These are phyloP conservation scores for Pseudocohnilembus persalinus DNA, from an alignment of 169 alveolate genomes.

Conservation along the genomic window DNA sequence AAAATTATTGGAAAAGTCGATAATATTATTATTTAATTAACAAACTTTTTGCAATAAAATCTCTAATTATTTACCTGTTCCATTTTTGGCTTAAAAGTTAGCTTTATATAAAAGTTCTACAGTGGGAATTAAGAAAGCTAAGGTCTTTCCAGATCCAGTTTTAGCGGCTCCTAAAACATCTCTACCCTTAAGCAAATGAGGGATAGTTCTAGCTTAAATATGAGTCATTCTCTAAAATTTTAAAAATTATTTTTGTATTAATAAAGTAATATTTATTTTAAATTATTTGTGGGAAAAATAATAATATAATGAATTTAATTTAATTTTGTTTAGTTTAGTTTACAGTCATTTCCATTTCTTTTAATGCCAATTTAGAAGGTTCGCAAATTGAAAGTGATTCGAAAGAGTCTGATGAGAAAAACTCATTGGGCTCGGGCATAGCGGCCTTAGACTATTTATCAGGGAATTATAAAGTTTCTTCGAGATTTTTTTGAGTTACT, in stretches of 20 bases:
- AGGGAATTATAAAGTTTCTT: neutral
- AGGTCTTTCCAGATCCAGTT: slow-evolving; percentile 99
- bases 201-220: slow-evolving; percentile 97
- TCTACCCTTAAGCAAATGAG: slow-evolving; percentile 95
- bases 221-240: slow-evolving; percentile 94
- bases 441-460: neutral
- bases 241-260: no score
- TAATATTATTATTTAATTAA: neutral
- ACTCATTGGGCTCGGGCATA: neutral
- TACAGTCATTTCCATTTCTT: slow-evolving; percentile 56
- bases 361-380: slow-evolving; percentile 90
- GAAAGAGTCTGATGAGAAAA: slow-evolving; percentile 59
- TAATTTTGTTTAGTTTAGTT: no score
- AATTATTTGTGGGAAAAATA: neutral
- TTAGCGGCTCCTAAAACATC: slow-evolving; percentile 98
- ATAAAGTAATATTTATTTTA: no score
- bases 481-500: neutral
- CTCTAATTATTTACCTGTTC: slow-evolving; percentile 87
- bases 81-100: slow-evolving; percentile 91
- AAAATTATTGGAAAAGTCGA: neutral
- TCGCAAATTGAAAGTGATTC: slow-evolving; percentile 89
- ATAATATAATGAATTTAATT: no score
- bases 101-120: slow-evolving; percentile 94
- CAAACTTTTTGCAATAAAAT: slow-evolving; percentile 13
- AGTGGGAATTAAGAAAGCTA: slow-evolving; percentile 98